These are phyloP conservation scores for Candida insectalens DNA, from an alignment of 805 yeast genomes.

Conservation along the genomic window DNA sequence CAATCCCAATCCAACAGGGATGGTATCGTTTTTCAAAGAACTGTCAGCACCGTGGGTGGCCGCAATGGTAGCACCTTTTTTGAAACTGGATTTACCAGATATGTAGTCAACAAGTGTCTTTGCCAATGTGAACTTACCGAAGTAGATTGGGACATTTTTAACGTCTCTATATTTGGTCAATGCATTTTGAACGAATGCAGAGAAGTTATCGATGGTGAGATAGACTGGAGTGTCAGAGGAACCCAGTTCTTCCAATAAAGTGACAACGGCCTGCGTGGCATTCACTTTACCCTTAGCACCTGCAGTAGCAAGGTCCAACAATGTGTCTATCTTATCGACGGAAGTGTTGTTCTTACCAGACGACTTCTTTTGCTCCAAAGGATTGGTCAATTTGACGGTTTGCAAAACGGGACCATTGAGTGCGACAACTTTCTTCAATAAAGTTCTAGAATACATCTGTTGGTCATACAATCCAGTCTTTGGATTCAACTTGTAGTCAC, in stretches of 20 bases:
- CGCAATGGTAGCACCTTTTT: slow-evolving; percentile 54
- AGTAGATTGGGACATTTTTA: slow-evolving; percentile 45
- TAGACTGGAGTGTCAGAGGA: slow-evolving; percentile 47
- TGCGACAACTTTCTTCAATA: slow-evolving; percentile 41
- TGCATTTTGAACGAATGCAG: slow-evolving; percentile 46
- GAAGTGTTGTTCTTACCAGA: slow-evolving; percentile 11
- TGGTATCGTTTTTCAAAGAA: slow-evolving; percentile 45
- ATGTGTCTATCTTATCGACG: too few relatives aligned
- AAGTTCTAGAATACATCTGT: slow-evolving; percentile 63
- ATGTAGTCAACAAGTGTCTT: slow-evolving; percentile 43
- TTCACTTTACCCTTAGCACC: slow-evolving; percentile 17
- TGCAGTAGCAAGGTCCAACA: slow-evolving; percentile 34
- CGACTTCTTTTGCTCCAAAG: slow-evolving; percentile 5
- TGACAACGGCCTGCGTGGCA: slow-evolving; percentile 37
- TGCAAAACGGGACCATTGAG: slow-evolving; percentile 34
- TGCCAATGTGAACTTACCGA: slow-evolving; percentile 56
- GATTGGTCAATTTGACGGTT: slow-evolving; percentile 16
- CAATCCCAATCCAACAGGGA: slow-evolving; percentile 41
- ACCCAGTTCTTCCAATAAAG: slow-evolving; percentile 46
- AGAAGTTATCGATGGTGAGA: slow-evolving; percentile 67
- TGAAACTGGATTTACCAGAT: slow-evolving; percentile 42
- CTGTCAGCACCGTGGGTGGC: slow-evolving; percentile 51
- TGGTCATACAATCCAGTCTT: slow-evolving; percentile 49
- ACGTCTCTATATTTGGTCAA: slow-evolving; percentile 51
- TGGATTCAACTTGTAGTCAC: slow-evolving; percentile 52